Evolutionary conservation across 164 flowering plant species (phyloP), one percentile per base, ranked within the genome.

Genomic region (Santalum album): DNA sequence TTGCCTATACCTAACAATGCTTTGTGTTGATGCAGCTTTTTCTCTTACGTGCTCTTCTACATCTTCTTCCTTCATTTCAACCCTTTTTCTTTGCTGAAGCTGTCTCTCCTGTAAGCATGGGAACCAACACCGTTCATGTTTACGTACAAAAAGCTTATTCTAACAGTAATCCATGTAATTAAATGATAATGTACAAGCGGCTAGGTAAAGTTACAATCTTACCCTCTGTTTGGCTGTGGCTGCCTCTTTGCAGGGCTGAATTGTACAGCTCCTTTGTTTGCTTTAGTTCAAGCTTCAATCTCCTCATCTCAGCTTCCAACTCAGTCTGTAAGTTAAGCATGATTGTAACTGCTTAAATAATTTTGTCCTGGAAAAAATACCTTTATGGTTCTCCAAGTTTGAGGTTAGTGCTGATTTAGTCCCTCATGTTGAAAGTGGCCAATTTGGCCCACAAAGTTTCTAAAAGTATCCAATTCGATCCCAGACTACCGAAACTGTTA

Each of bases 211-310:
- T 6, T 44, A 35, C 16, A 19, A 27, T 50, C 60, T 66, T 73
- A 80, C 80, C 72, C 23, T 63, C 26, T 66, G 47, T 43, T 57
- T 59, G 21, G 72, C 69, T 40, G 43, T 16, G 7, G 11, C 17
- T 26, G 74, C 74, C 46, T 78, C 75, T 55, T 62, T 54, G 65
- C n/a, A 65, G 62, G 38, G 69, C 67, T 21, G 73, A 27, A 32
- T 69, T 61, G 48, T 74, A 78, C 66, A 68, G 54, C 0, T 70
- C 67, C 75, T 69, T 67, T 14, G 63, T 58, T 38, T 77, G 67
- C 62, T 72, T 61, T 29, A 78, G 49, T 47, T 78, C 78, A 18
- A 60, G 71, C 65, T 62, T 74, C 43, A 81, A 49, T 52, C 70
- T 63, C 34, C 36, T 68, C 65, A 81, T 57, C 63, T 78, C 80